Conservation (phyloP, 352 stramenopile species). For the Phytophthora sojae region DNA sequence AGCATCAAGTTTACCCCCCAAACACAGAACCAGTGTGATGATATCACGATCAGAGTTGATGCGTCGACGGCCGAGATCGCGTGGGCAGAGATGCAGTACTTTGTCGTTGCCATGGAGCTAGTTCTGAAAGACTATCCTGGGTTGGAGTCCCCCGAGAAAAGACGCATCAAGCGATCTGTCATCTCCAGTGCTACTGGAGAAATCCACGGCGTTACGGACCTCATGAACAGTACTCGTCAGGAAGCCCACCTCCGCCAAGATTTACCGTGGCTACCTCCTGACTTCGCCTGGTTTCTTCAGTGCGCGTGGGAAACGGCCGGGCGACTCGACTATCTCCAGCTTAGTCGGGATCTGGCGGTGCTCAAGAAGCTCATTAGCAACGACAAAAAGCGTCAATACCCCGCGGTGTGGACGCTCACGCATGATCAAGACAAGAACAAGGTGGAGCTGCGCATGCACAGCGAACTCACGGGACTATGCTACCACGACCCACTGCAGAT, state of each 20-base stretch:
- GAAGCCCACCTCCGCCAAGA: not conserved
- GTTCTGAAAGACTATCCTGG: conserved; percentile 13
- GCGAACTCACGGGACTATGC: conserved; percentile 19
- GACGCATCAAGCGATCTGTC: not conserved
- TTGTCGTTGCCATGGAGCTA: conserved; percentile 24
- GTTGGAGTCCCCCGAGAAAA: not conserved
- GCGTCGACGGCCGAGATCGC: conserved; percentile 12
- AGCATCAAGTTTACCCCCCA: conserved; percentile 5
- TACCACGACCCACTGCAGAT: conserved; percentile 15
- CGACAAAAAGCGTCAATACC: conserved; percentile 5
- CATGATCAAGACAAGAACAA: not conserved
- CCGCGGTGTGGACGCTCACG: conserved; percentile 5
- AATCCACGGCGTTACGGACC: not conserved
- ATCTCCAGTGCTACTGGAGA: not conserved
- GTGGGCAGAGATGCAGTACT: conserved; percentile 25
- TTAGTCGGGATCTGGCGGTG: not conserved
- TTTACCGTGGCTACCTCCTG: conserved; percentile 13
- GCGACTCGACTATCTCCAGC: not conserved
- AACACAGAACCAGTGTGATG: not conserved
- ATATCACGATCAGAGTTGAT: conserved; percentile 28
- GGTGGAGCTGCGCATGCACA: conserved; percentile 22
- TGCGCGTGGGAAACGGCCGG: not conserved
- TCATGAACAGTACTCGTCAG: not conserved
- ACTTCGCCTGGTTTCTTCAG: conserved; percentile 16
- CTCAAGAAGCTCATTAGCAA: conserved; percentile 1